Evolutionary conservation across 169 alveolate genomes (phyloP).

Genomic region (Plasmodium fragile): DNA sequence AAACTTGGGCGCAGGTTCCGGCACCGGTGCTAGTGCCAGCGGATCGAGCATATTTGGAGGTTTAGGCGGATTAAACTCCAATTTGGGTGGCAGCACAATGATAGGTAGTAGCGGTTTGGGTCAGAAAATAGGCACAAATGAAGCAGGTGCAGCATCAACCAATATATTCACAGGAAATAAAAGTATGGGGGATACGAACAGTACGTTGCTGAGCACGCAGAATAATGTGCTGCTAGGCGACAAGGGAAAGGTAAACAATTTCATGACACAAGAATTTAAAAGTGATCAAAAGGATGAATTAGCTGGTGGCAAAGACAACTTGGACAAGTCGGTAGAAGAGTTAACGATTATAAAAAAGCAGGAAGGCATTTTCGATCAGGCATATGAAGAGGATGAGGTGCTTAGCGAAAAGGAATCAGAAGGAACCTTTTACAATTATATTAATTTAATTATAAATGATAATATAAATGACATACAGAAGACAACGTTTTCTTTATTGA

Average conservation of each 20-base stretch:
- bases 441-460: slow-evolving; percentile 72
- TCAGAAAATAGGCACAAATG: background rate
- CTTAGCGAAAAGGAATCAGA: slow-evolving; percentile 17
- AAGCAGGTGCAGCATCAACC: background rate
- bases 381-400: slow-evolving; percentile 39
- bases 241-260: background rate
- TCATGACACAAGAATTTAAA: slow-evolving; percentile 5
- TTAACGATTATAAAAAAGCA: slow-evolving; percentile 39
- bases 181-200: background rate
- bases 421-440: slow-evolving; percentile 55
- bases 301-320: background rate
- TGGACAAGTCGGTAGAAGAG: slow-evolving; percentile 19
- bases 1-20: slow-evolving; percentile 5
- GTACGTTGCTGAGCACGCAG: background rate
- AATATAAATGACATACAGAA: slow-evolving; percentile 73
- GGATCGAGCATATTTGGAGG: slow-evolving; percentile 15
- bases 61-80: slow-evolving; percentile 19
- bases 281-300: slow-evolving; percentile 20
- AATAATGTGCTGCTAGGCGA: slow-evolving; percentile 3
- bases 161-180: slow-evolving; percentile 3
- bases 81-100: slow-evolving; percentile 7
- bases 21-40: background rate
- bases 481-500: slow-evolving; percentile 65
- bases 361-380: slow-evolving; percentile 29
- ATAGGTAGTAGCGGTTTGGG: background rate